Conservation (phyloP, 371 early-diverging fungal genomes). For the Chytridium lagenaria region DNA sequence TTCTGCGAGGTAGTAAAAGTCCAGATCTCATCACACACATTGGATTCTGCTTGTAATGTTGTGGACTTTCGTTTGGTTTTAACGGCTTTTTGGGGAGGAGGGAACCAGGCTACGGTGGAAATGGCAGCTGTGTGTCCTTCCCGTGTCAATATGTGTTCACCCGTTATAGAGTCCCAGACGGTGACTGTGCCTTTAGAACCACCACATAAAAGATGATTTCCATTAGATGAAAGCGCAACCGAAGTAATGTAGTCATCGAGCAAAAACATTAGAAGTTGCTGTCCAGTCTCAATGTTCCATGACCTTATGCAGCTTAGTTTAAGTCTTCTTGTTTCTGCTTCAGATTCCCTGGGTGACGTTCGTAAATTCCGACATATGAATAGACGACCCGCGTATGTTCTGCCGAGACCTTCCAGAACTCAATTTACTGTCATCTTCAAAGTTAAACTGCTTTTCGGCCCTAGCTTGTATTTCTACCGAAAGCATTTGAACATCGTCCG, state of each 20-base stretch:
- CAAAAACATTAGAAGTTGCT: conserved; percentile 23
- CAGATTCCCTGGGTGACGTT: conserved; percentile 22
- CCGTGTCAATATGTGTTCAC: conserved; percentile 24
- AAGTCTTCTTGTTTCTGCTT: conserved; percentile 24
- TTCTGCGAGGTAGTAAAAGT: conserved; percentile 17
- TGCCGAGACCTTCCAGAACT: background rate
- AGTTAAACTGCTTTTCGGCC: conserved; percentile 9
- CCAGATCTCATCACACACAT: conserved; percentile 20
- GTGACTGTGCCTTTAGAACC: conserved; percentile 24
- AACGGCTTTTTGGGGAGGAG: background rate
- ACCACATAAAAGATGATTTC: conserved; percentile 12
- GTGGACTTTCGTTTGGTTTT: conserved; percentile 17
- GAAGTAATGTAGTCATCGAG: conserved; percentile 31
- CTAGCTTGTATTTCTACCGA: conserved; percentile 24
- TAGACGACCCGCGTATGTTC: background rate
- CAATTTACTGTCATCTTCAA: background rate
- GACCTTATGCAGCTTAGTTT: conserved; percentile 22
- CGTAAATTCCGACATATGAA: background rate
- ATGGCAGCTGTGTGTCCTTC: conserved; percentile 26
- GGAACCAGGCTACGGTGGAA: conserved; percentile 6
- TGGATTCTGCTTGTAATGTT: background rate
- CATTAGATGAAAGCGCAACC: conserved; percentile 12
- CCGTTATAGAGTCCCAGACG: conserved; percentile 21
- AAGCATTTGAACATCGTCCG: conserved; percentile 37
- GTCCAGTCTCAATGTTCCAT: conserved; percentile 38